Conservation (phyloP, 2,329 filamentous ascomycete species). For the Penicillium capsulatum region DNA sequence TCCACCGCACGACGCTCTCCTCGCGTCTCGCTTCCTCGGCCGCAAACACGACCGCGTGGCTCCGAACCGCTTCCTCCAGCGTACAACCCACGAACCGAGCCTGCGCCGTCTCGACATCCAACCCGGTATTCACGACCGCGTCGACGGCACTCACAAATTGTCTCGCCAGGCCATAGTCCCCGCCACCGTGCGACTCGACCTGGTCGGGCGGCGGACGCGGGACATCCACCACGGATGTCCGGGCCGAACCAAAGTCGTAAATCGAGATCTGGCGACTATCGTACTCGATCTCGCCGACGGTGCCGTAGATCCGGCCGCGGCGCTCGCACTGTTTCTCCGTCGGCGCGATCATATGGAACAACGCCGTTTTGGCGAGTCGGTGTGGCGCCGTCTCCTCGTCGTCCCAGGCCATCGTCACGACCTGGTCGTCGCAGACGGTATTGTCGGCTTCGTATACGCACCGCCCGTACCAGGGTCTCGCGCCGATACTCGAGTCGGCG, state of each 20-base stretch:
- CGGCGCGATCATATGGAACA: constrained; percentile 91
- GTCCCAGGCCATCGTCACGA: constrained; percentile 83
- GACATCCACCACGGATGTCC: constrained; percentile 52
- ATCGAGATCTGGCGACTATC: constrained; percentile 74
- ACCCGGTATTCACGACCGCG: constrained; percentile 66
- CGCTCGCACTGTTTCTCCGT: constrained; percentile 83
- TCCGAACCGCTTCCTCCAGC: constrained; percentile 79
- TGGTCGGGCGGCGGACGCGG: constrained; percentile 57
- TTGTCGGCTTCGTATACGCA: constrained; percentile 94
- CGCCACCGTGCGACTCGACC: constrained; percentile 64
- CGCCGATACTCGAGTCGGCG: constrained; percentile 51
- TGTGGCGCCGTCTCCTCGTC: constrained; percentile 52
- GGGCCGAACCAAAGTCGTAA: constrained; percentile 63
- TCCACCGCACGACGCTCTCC: constrained; percentile 69
- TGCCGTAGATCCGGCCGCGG: constrained; percentile 80
- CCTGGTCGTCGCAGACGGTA: constrained; percentile 88
- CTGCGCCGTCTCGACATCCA: constrained; percentile 68
- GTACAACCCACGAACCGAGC: constrained; percentile 72
- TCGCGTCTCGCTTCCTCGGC: constrained; percentile 77
- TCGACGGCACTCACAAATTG: constrained; percentile 82
- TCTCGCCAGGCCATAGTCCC: constrained; percentile 71
- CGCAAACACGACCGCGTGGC: constrained; percentile 89
- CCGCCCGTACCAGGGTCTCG: constrained; percentile 73
- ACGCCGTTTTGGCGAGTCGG: constrained; percentile 73
- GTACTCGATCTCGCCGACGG: constrained; percentile 77